Base-by-base conservation (phyloP, 2,329 filamentous ascomycete species). In the Fusarium torulosum region DNA sequence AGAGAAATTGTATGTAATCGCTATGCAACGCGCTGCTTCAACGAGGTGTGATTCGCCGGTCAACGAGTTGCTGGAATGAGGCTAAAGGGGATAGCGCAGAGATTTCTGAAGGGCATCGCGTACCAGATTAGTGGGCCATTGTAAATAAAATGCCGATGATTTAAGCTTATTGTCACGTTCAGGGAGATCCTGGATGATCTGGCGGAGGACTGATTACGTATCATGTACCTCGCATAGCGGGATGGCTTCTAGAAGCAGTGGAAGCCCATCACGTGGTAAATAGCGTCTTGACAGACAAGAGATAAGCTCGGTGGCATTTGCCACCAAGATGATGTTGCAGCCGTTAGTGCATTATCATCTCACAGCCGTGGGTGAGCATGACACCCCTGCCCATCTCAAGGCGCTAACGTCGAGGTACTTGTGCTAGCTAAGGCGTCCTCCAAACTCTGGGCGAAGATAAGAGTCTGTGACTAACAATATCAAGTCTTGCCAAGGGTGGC, bases 131-230 rank as follows among this genome's bases (percentile, higher is more conserved):
- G 70, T 72, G 68, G 66, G 50, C 27, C 66, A 2, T 25, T 6
- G n/a, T 46, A 46, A 59, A 50, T 19, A 33, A 57, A 56, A 65
- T 59, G 68, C 61, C 53, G 70, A 70, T 55, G 63, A 73, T 72
- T 72, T 72, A 72, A 72, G 70, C 70, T 72, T 72, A 72, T 72
- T 72, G 59, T 71, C 50, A 60, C 46, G 57, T 68, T 66, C 52
- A 35, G 56, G 53, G 59, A 64, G 70, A 69, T 60, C 67, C 59
- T 44, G 65, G 47, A 29, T 45, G 38, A 59, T 59, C 51, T 54
- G 23, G 65, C 54, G 57, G 62, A 71, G 47, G 59, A 37, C 20
- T 53, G 44, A 53, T 72, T 72, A 72, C 70, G 70, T 72, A 72
- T 60, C 54, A 70, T 56, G 67, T 72, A 72, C 58, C 68, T 66